Conservation (phyloP, 1,284 basidiomycete species). For the Exobasidium cylindrosporum region DNA sequence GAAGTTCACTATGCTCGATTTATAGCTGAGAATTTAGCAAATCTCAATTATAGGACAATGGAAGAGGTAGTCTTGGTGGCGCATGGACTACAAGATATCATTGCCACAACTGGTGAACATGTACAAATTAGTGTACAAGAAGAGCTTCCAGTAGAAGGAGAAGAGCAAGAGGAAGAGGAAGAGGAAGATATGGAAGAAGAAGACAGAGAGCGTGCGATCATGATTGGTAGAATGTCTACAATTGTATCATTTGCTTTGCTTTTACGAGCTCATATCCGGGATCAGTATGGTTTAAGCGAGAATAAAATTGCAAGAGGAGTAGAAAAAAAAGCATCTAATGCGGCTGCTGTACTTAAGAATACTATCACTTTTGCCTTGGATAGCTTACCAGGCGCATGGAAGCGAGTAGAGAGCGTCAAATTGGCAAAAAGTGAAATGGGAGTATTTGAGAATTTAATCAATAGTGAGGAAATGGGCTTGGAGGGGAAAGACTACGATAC, state of each 20-base stretch:
- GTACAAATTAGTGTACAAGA: constrained; percentile 56
- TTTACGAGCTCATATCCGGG: constrained; percentile 46
- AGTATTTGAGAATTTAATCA: neutral
- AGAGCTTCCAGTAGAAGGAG: constrained; percentile 8
- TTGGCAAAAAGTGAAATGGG: neutral
- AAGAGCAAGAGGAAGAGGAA: constrained; percentile 3
- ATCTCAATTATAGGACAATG: constrained; percentile 87
- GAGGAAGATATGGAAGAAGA: constrained; percentile 21
- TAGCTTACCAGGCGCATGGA: neutral
- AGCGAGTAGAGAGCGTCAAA: neutral
- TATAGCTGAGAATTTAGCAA: constrained; percentile 87
- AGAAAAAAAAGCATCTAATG: neutral
- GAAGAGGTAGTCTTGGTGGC: constrained; percentile 87
- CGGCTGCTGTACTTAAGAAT: neutral
- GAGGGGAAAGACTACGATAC: constrained; percentile 2
- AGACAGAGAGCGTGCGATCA: constrained; percentile 1
- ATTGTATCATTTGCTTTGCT: constrained; percentile 33
- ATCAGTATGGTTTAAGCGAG: constrained; percentile 36
- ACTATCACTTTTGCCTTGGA: neutral
- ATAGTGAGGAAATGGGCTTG: neutral
- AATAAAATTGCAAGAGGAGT: neutral
- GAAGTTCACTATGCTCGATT: constrained; percentile 71
- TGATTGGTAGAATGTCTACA: constrained; percentile 31
- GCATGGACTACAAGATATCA: constrained; percentile 71
- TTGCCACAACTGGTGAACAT: constrained; percentile 82